Conservation (phyloP, 2,329 filamentous ascomycete species). For the Capronia coronata region DNA sequence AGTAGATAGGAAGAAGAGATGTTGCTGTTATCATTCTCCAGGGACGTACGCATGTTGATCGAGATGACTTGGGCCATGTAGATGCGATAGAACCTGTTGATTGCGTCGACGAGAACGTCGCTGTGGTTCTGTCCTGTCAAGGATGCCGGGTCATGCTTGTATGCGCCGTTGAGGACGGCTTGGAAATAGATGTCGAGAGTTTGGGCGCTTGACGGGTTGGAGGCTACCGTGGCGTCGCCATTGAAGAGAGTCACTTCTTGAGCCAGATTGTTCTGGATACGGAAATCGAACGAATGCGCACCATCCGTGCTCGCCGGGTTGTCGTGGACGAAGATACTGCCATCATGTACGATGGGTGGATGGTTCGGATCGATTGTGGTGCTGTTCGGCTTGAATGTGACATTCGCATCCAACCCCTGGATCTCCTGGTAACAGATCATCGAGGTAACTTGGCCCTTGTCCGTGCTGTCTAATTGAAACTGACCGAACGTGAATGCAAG, state of each 20-base stretch:
- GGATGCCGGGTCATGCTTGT: constrained; percentile 14
- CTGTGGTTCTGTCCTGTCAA: constrained; percentile 15
- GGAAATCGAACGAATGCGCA: constrained; percentile 26
- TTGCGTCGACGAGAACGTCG: constrained; percentile 15
- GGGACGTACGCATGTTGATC: constrained; percentile 21
- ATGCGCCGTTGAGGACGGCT: constrained; percentile 22
- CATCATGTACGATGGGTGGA: constrained; percentile 14
- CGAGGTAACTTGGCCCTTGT: constrained; percentile 22
- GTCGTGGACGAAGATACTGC: constrained; percentile 10
- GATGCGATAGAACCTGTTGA: constrained; percentile 23
- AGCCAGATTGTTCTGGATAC: constrained; percentile 27
- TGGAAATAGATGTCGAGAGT: constrained; percentile 26
- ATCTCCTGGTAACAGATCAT: constrained; percentile 28
- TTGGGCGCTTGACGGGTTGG: constrained; percentile 9
- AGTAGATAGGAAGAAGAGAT: constrained; percentile 5
- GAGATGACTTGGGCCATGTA: constrained; percentile 29
- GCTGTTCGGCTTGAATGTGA: constrained; percentile 22
- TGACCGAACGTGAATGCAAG: constrained; percentile 27
- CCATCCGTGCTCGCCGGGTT: constrained; percentile 21
- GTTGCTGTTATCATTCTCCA: constrained; percentile 1
- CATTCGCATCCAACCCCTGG: constrained; percentile 19
- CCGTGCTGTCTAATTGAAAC: constrained; percentile 17
- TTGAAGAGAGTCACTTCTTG: constrained; percentile 23
- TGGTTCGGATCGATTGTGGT: constrained; percentile 20
- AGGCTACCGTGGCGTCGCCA: constrained; percentile 12